Evolutionary conservation across 1,284 basidiomycete species (phyloP).

Genomic region (Trichosporon ovoides): DNA sequence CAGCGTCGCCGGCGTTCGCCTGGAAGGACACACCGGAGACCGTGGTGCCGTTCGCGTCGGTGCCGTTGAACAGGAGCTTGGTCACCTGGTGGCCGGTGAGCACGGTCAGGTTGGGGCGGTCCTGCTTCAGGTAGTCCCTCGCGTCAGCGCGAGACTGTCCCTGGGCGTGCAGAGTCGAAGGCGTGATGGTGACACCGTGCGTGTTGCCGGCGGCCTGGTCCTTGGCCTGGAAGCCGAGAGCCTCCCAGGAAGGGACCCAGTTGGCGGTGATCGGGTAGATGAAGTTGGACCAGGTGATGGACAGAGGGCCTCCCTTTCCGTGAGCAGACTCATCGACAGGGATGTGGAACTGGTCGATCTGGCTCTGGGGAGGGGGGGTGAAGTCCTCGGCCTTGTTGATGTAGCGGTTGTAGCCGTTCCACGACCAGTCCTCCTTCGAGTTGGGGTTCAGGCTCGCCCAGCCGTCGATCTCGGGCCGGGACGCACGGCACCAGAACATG

Average conservation of each 20-base stretch:
- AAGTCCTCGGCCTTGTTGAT: slow-evolving; percentile 42
- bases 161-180: slow-evolving; percentile 60
- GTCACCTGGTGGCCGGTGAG: slow-evolving; percentile 58
- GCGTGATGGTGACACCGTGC: slow-evolving; percentile 52
- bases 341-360: slow-evolving; percentile 47
- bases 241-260: slow-evolving; percentile 54
- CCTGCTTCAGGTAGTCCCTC: slow-evolving; percentile 60
- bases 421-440: slow-evolving; percentile 43
- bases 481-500: slow-evolving; percentile 56
- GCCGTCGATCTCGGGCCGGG: slow-evolving; percentile 47
- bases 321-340: slow-evolving; percentile 48
- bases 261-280: slow-evolving; percentile 54
- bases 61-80: slow-evolving; percentile 58
- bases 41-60: slow-evolving; percentile 48
- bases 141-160: slow-evolving; percentile 65
- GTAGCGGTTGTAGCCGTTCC: slow-evolving; percentile 44
- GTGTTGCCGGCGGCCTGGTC: slow-evolving; percentile 23
- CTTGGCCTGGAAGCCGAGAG: slow-evolving; percentile 53
- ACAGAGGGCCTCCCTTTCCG: slow-evolving; percentile 53
- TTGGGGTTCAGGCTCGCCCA: slow-evolving; percentile 47
- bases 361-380: slow-evolving; percentile 48
- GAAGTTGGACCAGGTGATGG: slow-evolving; percentile 45
- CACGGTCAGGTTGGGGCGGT: slow-evolving; percentile 61
- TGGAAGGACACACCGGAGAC: slow-evolving; percentile 58
- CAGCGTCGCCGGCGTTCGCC: slow-evolving; percentile 33